Percentiles rank a stretch among this genome's conserved stretches.
These are phyloP conservation scores for Penicillium concentricum DNA, from an alignment of 2,329 filamentous ascomycete species.

Conservation along the genomic window DNA sequence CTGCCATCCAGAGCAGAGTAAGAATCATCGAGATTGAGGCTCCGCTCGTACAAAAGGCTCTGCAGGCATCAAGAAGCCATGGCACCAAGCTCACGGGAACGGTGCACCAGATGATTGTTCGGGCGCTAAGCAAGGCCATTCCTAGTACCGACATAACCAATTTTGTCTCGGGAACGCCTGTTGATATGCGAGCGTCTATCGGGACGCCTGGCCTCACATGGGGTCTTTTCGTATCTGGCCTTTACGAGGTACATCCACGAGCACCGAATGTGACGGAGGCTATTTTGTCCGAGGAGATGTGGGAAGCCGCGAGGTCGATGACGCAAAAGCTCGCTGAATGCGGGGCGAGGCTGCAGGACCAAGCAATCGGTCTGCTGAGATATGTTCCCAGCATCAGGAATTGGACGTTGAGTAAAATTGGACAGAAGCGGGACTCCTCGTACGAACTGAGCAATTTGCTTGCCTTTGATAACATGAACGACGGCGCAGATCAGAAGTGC, in stretches of 20 bases:
- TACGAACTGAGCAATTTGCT: slow-evolving; percentile 51
- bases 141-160: slow-evolving; percentile 22
- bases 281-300: slow-evolving; percentile 30
- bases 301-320: slow-evolving; percentile 33
- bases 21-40: slow-evolving; percentile 33
- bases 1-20: slow-evolving; percentile 30
- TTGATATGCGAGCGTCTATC: slow-evolving; percentile 43
- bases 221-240: slow-evolving; percentile 37
- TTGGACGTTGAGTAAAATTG: slow-evolving; percentile 43
- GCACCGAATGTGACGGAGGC: neutral
- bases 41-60: slow-evolving; percentile 24
- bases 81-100: slow-evolving; percentile 44
- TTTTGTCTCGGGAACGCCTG: slow-evolving; percentile 41
- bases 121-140: slow-evolving; percentile 37
- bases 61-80: slow-evolving; percentile 33
- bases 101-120: slow-evolving; percentile 42
- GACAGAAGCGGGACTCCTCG: slow-evolving; percentile 39
- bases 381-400: slow-evolving; percentile 42
- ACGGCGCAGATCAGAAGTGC: neutral
- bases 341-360: slow-evolving; percentile 36
- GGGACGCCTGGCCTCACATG: slow-evolving; percentile 35
- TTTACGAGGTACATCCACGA: slow-evolving; percentile 27
- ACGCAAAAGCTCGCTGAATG: slow-evolving; percentile 35
- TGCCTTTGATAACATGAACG: slow-evolving; percentile 37
- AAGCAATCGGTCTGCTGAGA: slow-evolving; percentile 45